phyloP scores from a whole-genome alignment of 306 rosid species.

The Potentilla sterilis region DNA sequence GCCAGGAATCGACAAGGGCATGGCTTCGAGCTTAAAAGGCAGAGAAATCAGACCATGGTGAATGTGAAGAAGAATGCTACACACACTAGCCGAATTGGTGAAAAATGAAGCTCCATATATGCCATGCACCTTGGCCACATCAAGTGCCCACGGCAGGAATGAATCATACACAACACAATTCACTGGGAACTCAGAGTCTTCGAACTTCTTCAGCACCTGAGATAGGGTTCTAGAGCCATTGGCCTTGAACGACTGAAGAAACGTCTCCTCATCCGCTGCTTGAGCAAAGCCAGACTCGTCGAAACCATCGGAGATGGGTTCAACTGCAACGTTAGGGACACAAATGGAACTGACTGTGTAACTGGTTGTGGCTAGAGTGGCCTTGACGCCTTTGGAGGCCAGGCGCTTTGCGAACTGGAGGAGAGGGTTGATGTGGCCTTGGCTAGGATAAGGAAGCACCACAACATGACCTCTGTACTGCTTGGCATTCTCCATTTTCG shows the following conservation, averaged over 20 bases:
- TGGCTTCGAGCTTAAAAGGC: constrained; percentile 29
- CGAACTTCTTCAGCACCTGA: constrained; percentile 7
- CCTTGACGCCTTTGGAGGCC: constrained; percentile 24
- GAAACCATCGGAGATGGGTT: constrained; percentile 64
- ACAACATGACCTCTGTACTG: constrained; percentile 21
- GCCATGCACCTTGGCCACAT: constrained; percentile 26
- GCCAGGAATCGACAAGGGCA: constrained; percentile 48
- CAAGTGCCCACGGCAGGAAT: constrained; percentile 32
- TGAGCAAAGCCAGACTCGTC: constrained; percentile 49
- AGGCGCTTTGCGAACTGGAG: constrained; percentile 37
- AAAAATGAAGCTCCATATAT: constrained; percentile 34
- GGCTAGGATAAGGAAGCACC: constrained; percentile 30
- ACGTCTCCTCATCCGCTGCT: constrained; percentile 25
- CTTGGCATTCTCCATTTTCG: neutral
- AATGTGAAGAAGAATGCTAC: constrained; percentile 29
- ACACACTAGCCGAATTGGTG: constrained; percentile 36
- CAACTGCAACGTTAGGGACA: constrained; percentile 32
- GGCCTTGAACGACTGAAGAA: constrained; percentile 20
- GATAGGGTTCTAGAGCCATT: constrained; percentile 12
- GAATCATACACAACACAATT: constrained; percentile 40
- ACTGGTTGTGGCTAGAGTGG: constrained; percentile 23
- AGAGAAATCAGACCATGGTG: constrained; percentile 18
- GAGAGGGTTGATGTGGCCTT: constrained; percentile 42
- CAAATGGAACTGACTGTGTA: constrained; percentile 23
- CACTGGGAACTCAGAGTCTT: constrained; percentile 9